These are phyloP conservation scores for Teunomyces panamensis DNA, from an alignment of 805 yeast genomes.

Conservation along the genomic window DNA sequence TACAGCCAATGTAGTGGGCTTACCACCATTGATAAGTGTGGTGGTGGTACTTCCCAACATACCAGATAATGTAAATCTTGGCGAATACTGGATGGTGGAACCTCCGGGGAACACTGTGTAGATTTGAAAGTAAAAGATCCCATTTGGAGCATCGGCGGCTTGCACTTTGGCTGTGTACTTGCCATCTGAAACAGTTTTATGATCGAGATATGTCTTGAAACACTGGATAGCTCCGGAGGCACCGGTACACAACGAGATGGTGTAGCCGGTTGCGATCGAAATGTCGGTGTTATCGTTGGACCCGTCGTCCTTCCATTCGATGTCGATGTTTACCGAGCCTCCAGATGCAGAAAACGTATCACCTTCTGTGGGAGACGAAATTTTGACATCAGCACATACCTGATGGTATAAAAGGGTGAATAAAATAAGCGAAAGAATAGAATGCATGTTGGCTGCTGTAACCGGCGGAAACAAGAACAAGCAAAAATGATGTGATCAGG, in stretches of 20 bases:
- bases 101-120: slow-evolving; percentile 41
- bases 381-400: slow-evolving; percentile 47
- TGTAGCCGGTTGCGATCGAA: slow-evolving; percentile 39
- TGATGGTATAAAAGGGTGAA: slow-evolving; percentile 2
- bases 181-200: slow-evolving; percentile 14
- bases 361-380: slow-evolving; percentile 43
- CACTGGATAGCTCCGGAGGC: slow-evolving; percentile 47
- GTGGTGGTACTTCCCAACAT: slow-evolving; percentile 65
- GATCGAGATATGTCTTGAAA: slow-evolving; percentile 26
- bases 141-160: slow-evolving; percentile 51
- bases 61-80: slow-evolving; percentile 60
- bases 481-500: background rate
- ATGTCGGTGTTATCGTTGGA: slow-evolving; percentile 41
- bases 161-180: slow-evolving; percentile 44
- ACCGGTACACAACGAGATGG: slow-evolving; percentile 70
- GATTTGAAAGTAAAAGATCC: slow-evolving; percentile 72
- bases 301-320: slow-evolving; percentile 55
- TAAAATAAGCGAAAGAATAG: background rate
- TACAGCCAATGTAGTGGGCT: slow-evolving; percentile 14
- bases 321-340: slow-evolving; percentile 28
- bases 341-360: slow-evolving; percentile 36
- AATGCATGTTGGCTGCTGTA: slow-evolving; percentile 1
- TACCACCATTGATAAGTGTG: slow-evolving; percentile 6
- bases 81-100: slow-evolving; percentile 60
- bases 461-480: no score